Evolutionary conservation across 805 yeast species (phyloP), one percentile per base, ranked within the genome.

Genomic region (Yarrowia phangngaensis): DNA sequence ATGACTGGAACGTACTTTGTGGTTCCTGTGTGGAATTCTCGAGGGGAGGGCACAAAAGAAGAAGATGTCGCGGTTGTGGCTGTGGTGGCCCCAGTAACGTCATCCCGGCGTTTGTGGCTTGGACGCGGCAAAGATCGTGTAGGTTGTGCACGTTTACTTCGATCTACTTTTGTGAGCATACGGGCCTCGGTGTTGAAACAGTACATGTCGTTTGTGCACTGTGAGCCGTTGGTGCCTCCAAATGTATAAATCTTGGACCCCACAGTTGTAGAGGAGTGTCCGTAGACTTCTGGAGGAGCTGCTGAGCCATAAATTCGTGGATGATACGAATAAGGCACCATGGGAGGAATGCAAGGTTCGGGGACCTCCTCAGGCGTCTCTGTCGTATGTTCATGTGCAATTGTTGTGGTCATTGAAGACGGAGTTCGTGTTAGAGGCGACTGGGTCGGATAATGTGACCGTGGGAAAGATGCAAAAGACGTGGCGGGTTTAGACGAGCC

Each of bases 241-340:
- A 50, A 56, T 11, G 56, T 51, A 47, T 33, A 56, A 15, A 58
- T 38, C 33, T 51, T 51, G 34, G 49, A 46, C 9, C 46, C 34
- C 11, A 57, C 51, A 9, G 51, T 43, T 2, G 53, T 41, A 35
- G 56, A 52, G 17, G 51, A 13, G 46, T 58, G 60, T 16, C 58
- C 61, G 13, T 51, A 26, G 12, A 58, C 30, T 16, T 53, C 50
- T 12, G 60, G 61, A 2, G 61, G 60, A 24, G 50, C 47, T 9
- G 14, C 19, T 4, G 23, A 29, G 36, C 61, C 61, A 50, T 47
- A 57, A 27, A 58, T 52, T 15, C 41, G 36, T 3, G 60, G 60
- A n/a, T 51, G 52, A 32, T 57, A 58, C 26, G 51, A 29, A 28
- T 50, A 56, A 6, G 50, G 50, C 14, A 32, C 36, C 30, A 27